Evolutionary conservation across 2,329 filamentous ascomycete genomes (phyloP), one percentile per base, ranked within the genome.

Genomic region (Aspergillus flavus): DNA sequence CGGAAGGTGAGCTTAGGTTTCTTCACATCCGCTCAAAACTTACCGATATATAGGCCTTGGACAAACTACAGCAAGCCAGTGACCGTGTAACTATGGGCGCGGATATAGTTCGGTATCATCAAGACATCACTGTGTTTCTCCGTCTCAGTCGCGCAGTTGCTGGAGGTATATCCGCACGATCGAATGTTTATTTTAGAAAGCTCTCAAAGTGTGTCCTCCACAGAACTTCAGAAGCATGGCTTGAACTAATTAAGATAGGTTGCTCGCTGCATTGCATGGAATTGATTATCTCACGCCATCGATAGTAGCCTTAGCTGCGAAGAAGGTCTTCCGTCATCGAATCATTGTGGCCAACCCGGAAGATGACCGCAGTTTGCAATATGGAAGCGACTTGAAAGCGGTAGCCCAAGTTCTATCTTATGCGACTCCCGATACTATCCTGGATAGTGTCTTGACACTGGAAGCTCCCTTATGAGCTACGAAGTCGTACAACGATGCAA

Each of bases 291-390:
- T 92, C 6, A 93, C 94, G 0, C 94, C 95, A 0, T 91, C 92
- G 1, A 85, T 98, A 30, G 89, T 97, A 23, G 87, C 85, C 9
- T 83, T 99, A 53, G 95, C 95, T 6, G 89, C 90, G 2, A 87
- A 87, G 64, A 98, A 98, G 80, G 86, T 96, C 28, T 99, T 96
- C 73, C 84, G 91, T 21, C 95, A 99, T 79, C 89, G 93, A 10
- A 88, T 99, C 36, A 78, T 86, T 16, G 85, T 97, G 61, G 87
- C 90, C 0, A 78, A 80, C 1, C 85, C 92, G 1, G 85, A 87
- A 65, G 87, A 88, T 62, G 95, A 98, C 80, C 85, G 93, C 55
- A 97, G 93, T 75, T 85, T 97, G 82, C 92, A 97, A 76, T 99
- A 96, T 88, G 95, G 95, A 0, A 97, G 94, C 76, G 88, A 91